Base-by-base conservation (phyloP, 2,329 filamentous ascomycete genomes). In the Aspergillus fijiensis region DNA sequence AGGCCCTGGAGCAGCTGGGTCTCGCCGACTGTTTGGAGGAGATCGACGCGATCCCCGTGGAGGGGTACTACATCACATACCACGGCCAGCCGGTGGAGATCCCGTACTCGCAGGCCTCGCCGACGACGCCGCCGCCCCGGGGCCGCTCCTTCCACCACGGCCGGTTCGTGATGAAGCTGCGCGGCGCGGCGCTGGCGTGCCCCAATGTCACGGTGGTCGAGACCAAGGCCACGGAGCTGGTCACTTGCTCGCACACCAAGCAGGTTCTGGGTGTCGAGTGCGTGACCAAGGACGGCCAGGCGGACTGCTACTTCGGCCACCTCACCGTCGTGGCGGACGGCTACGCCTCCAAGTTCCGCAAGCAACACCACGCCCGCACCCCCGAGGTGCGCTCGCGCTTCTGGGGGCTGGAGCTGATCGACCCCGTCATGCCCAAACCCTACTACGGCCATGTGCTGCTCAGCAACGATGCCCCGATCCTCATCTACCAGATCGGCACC, bases 401-500 rank as follows among this genome's bases (percentile, higher is more conserved):
- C 80, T 98, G 91, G 80, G 95, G 89, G 11, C 85, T 99, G 35
- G 94, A 99, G 76, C 84, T 99, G 64, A 90, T 95, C 71, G 93
- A 98, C 75, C 91, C 90, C 59, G 83, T 88, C 25, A 85, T 98
- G 10, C 91, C 92, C 2, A 82, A 85, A 55, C 85, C 87, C 1
- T 81, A 87, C 63, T 91, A 91, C 74, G 95, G 94, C 21, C 92
- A 96, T 76, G 94, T 99, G 65, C 82, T 97, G 57, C 89, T 99
- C 63, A 89, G 89, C 69, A 85, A 91, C 64, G 84, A 86, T 50
- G 81, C 87, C 0, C 94, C 95, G 0, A 87, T 96, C 35, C 87
- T 99, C 25, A 85, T 99, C 60, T 99, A 99, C 81, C 95, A 98
- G 79, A 99, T 99, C 73, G 94, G 95, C 72, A 90, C 91, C 4